Evolutionary conservation across 2,329 filamentous ascomycete genomes (phyloP), one percentile per base, ranked within the genome.

Genomic region (Knufia petricola): DNA sequence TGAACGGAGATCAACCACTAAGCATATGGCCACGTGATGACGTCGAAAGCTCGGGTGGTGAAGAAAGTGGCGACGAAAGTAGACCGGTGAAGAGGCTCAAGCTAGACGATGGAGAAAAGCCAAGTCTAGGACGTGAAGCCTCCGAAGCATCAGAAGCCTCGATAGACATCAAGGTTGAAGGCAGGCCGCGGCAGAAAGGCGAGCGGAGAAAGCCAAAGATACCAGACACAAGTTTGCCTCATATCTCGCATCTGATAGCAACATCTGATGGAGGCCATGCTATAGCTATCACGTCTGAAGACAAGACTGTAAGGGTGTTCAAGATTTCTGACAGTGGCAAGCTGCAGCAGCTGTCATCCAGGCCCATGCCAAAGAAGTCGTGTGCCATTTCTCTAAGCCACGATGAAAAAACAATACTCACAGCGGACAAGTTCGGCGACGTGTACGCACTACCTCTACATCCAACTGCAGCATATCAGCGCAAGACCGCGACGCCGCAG

Each of bases 361-460:
- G 89, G 85, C 86, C 71, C 50, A 94, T 96, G 85, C 87, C 88
- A 32, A 96, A 95, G 70, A 81, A 88, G 30, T 87, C 89, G 10
- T 90, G 83, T 62, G 81, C 85, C 30, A 71, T 96, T 50, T 70
- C 76, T 45, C 67, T 95, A 46, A 80, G 84, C 6, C 70, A 78
- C 32, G 82, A 89, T 61, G 75, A 79, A 53, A 73, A 75, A 37
- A 85, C 81, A 7, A 86, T 98, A 54, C 68, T 96, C 50, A 81
- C 79, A 53, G 90, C 81, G 46, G 92, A 98, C 71, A 98, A 98
- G 66, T 96, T 96, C 61, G 92, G 92, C 56, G 92, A 98, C 64
- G 90, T 95, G 52, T 96, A 95, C 67, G 78, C 85, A 9, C 68
- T 98, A 6, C 90, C 92, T 12, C 72, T 96, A 2, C 64, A 87